phyloP scores from a whole-genome alignment of 1,284 basidiomycete species.

The Testicularia cyperi region DNA sequence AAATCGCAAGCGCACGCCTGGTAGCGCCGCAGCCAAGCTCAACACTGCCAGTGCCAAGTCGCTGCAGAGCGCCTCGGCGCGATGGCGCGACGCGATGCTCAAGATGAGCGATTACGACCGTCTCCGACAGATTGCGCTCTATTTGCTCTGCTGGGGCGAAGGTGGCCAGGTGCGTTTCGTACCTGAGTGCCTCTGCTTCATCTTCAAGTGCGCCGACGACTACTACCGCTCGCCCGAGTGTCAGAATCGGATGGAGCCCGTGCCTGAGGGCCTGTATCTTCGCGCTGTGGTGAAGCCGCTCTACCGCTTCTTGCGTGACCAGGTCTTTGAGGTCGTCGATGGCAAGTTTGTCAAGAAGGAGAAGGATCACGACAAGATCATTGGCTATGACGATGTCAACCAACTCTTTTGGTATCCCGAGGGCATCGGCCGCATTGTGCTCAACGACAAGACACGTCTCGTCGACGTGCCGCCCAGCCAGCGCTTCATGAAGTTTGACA shows the following conservation, averaged over 20 bases:
- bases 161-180: constrained; percentile 97
- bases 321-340: constrained; percentile 94
- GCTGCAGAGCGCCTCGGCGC: constrained; percentile 74
- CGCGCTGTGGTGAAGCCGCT: constrained; percentile 88
- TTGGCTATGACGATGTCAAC: constrained; percentile 99
- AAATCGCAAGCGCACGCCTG: constrained; percentile 42
- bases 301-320: constrained; percentile 96
- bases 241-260: constrained; percentile 86
- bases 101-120: constrained; percentile 98
- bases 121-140: constrained; percentile 92
- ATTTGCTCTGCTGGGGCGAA: constrained; percentile 96
- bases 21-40: constrained; percentile 63
- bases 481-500: constrained; percentile 61
- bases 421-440: constrained; percentile 86
- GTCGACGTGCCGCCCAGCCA: constrained; percentile 59
- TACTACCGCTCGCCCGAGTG: constrained; percentile 99
- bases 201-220: constrained; percentile 99
- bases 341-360: constrained; percentile 89
- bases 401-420: constrained; percentile 99
- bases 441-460: constrained; percentile 78
- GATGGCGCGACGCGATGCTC: constrained; percentile 98
- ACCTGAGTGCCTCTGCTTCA: constrained; percentile 96
- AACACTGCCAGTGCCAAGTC: constrained; percentile 76
- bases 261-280: constrained; percentile 92
- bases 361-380: constrained; percentile 88